Base-by-base conservation (phyloP, 768 basidiomycete species). In the Gloeopeniophorella convolvens region DNA sequence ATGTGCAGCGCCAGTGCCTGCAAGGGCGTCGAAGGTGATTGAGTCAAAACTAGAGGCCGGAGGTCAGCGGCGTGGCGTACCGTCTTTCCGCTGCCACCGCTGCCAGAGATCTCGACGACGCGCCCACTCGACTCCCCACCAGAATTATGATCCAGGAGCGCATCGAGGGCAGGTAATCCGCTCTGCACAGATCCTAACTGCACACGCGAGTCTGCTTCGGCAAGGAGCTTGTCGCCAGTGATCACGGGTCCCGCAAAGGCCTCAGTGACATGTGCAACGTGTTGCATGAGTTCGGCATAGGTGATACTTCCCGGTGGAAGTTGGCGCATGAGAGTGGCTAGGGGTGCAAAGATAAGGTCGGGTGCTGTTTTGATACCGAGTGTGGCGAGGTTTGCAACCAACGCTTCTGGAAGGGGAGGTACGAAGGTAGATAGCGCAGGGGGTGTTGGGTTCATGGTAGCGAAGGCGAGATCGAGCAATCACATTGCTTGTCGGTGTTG, bases 101-200 rank as follows among this genome's bases (percentile, higher is more conserved):
- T 76, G 9, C 87, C 88, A 24, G 85, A 81, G 31, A 89, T 70
- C 59, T 89, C 85, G 42, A 85, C 68, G 12, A 89, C 70, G 20
- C 72, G 71, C 39, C 72, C 67, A 16, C 39, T 35, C 15, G 48
- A 28, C n/a, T 44, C 42, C 6, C 69, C 67, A n/a, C 70, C 70
- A 45, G 83, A 70, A 1, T 39, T 30, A 3, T 76, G 76, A 21
- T 62, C 63, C 16, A 85, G 66, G 10, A 85, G 61, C 11, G 60
- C 61, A 59, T 87, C 83, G 21, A 86, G 65, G 37, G 70, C 68
- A 3, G 61, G 62, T 3, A 81, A 61, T 11, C 80, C 80, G 37
- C 49, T 48, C n/a, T 30, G 4, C 27, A 56, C 54, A 13, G 61
- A 68, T 5, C 59, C 58, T 27, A 72, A 57, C 16, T 56, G 54